phyloP scores from a whole-genome alignment of 1,284 basidiomycete genomes.

The Pyrrhoderma noxium region DNA sequence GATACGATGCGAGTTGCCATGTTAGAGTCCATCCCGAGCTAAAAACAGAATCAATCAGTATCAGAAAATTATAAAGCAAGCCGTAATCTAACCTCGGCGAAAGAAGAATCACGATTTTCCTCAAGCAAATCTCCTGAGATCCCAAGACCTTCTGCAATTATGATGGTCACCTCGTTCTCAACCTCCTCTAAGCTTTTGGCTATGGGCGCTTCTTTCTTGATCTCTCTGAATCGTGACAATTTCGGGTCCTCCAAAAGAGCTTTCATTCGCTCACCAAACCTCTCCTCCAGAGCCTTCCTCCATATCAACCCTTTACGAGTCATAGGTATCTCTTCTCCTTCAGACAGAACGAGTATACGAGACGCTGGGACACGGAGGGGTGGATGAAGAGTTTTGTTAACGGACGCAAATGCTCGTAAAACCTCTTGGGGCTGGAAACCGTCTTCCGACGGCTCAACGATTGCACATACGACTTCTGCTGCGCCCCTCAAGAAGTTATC shows the following conservation, averaged over 20 bases:
- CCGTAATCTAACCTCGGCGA: constrained; percentile 25
- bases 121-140: constrained; percentile 8
- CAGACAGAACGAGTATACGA: constrained; percentile 26
- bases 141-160: constrained; percentile 14
- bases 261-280: constrained; percentile 10
- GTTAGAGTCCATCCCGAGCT: constrained; percentile 22
- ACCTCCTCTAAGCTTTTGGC: constrained; percentile 6
- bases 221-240: constrained; percentile 5
- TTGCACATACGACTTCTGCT: constrained; percentile 27
- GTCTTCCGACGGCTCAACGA: constrained; percentile 24
- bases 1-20: constrained; percentile 30
- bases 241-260: constrained; percentile 7
- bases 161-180: constrained; percentile 4
- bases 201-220: neutral
- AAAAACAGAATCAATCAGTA: neutral
- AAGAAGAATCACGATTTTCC: constrained; percentile 23
- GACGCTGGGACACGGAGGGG: constrained; percentile 30
- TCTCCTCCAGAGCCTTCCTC: constrained; percentile 28
- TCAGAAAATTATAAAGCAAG: neutral
- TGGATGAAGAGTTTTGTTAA: constrained; percentile 28
- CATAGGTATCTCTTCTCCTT: constrained; percentile 26
- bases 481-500: constrained; percentile 29
- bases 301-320: constrained; percentile 29
- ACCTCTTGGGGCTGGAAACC: constrained; percentile 20
- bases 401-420: constrained; percentile 24